Evolutionary conservation across 2,329 filamentous ascomycete genomes (phyloP), one percentile per base, ranked within the genome.

Genomic region (Aspergillus fijiensis): DNA sequence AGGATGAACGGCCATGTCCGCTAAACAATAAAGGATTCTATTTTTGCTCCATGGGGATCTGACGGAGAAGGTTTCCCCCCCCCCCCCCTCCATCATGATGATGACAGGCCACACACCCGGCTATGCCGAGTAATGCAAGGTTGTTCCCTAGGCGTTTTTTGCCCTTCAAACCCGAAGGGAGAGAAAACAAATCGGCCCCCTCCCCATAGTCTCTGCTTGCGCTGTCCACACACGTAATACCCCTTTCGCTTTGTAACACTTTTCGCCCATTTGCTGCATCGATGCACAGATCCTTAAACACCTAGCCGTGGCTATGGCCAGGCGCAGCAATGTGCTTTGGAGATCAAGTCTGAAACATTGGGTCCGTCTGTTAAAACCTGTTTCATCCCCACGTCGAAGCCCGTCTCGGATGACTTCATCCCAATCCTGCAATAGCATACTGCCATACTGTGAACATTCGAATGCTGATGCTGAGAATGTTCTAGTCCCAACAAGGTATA

Each of bases 241-340:
- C 39, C 42, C 31, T 42, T 21, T 19, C 16, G 39, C 39, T 45
- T 16, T 45, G 25, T 48, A 27, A 27, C 52, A 42, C 39, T 45
- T 19, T 35, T 45, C 39, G 39, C 39, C 39, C 39, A 45, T 35
- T 42, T 49, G 25, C 50, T 48, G 23, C 49, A 48, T 51, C 47
- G 10, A 53, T 19, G 50, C 45, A 51, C 35, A 29, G 23, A 25
- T 53, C 39, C 57, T 47, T 45, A 55, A 55, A 55, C 53, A 35
- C 29, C 27, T n/a, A 49, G 27, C 53, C 48, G 65, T 66, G 65
- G 65, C 65, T 63, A 67, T 67, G 65, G 47, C 55, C 60, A 54
- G 67, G 65, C 67, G 63, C 66, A 69, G 66, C 59, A 55, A 62
- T 60, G 65, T 60, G 39, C 39, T 19, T 61, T 61, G 51, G 60